Base-by-base conservation (phyloP, 164 flowering plant species). In the Santalum album region DNA sequence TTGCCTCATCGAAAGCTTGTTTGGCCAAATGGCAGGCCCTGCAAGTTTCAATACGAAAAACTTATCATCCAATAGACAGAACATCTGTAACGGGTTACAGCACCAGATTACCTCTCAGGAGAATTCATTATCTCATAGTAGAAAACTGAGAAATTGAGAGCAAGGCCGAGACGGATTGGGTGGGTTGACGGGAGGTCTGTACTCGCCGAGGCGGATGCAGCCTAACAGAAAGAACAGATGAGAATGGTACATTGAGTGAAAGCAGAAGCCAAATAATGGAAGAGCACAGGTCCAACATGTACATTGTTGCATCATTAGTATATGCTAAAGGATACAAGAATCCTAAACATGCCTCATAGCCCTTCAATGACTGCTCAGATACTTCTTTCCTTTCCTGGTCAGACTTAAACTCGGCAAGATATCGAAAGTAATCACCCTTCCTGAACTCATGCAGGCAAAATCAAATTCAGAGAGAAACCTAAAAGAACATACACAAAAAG, bases 1-100 rank as follows among this genome's bases (percentile, higher is more conserved):
- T 89, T 19, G 96, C 96, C 70, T 86, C 96, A 62, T 89, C 96
- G 63, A 89, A 88, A 12, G 94, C 94, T 79, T 86, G 89, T 59
- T 83, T 86, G 17, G 94, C 94, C 75, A 88, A 64, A 69, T 89
- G 91, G 71, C 96, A 89, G 1, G 96, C 96, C 72, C 94, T 89
- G 72, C 26, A 57, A 53, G 47, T 55, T 64, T 61, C 17, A 51
- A 29, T 29, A 3, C 9, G 34, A 29, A 29, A 29, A 29, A 9
- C 34, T 29, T 3, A 29, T 3, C 4, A 9, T 3, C 4, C 34
- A 29, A 29, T 29, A 29, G 34, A 29, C 34, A 29, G 4, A 29
- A 3, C 9, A 4, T 9, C 9, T 9, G 6, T 29, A 29, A 9
- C 6, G 9, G 9, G 34, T 4, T 9, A 29, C 9, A 32, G 2